phyloP scores from a whole-genome alignment of 306 rosid genomes.

The Lagenaria siceraria region DNA sequence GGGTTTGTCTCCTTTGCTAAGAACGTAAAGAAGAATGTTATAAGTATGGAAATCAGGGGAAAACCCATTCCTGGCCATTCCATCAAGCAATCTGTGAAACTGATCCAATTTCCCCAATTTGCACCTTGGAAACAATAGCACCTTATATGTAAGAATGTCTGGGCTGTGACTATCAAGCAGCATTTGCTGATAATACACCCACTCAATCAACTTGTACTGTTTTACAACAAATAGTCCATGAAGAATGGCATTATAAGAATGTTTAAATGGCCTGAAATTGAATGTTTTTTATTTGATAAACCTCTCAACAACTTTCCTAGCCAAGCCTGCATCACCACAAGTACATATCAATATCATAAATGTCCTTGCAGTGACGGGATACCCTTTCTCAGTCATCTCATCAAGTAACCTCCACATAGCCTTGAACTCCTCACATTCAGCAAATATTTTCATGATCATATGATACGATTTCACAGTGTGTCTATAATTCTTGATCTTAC shows the following conservation, averaged over 20 bases:
- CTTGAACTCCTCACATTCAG: constrained; percentile 71
- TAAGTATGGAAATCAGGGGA: constrained; percentile 78
- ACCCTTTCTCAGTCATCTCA: constrained; percentile 74
- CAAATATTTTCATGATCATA: constrained; percentile 70
- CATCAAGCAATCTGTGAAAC: constrained; percentile 59
- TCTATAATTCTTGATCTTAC: constrained; percentile 40
- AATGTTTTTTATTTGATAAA: constrained; percentile 67
- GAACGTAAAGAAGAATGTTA: constrained; percentile 73
- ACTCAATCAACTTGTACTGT: constrained; percentile 79
- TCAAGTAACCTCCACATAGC: constrained; percentile 82
- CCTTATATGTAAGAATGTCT: constrained; percentile 69
- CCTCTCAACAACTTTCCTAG: constrained; percentile 58
- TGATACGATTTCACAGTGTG: constrained; percentile 57
- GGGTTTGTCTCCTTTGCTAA: constrained; percentile 71
- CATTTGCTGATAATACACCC: constrained; percentile 83
- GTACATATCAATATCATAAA: constrained; percentile 63
- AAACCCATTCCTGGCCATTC: constrained; percentile 70
- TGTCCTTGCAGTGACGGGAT: constrained; percentile 49
- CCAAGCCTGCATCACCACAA: constrained; percentile 72
- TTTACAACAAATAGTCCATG: constrained; percentile 48
- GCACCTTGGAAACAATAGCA: constrained; percentile 62
- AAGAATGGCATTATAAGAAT: constrained; percentile 68
- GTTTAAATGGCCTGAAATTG: constrained; percentile 67
- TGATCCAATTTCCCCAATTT: constrained; percentile 79
- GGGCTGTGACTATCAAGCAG: constrained; percentile 46